These are phyloP conservation scores for Hymenoscyphus fraxineus DNA, from an alignment of 2,329 filamentous ascomycete species.

Conservation along the genomic window DNA sequence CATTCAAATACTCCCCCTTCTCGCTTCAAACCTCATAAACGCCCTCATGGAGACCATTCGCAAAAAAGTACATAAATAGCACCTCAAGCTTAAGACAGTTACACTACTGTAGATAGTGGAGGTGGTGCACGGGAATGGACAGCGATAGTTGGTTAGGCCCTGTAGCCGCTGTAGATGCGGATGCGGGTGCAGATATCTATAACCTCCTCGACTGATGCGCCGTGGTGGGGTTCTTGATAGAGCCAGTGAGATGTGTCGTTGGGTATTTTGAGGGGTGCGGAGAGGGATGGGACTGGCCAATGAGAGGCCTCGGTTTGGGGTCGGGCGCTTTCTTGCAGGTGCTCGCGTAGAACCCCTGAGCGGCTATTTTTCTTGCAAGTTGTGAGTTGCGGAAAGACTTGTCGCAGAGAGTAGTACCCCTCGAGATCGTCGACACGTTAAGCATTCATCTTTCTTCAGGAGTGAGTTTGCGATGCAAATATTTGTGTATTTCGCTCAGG, in stretches of 20 bases:
- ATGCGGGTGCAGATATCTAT: slow-evolving; percentile 14
- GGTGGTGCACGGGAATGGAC: not conserved
- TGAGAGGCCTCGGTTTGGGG: not conserved
- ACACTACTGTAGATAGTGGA: not conserved
- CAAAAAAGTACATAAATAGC: slow-evolving; percentile 25
- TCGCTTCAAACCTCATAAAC: slow-evolving; percentile 18
- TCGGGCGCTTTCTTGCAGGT: not conserved
- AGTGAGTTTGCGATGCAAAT: not conserved
- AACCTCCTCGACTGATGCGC: slow-evolving; percentile 6
- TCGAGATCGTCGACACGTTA: not conserved
- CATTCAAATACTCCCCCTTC: slow-evolving; percentile 32
- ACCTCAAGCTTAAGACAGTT: slow-evolving; percentile 8
- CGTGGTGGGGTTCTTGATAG: not conserved
- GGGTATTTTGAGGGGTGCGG: not conserved
- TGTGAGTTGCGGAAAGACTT: not conserved
- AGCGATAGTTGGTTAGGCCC: slow-evolving; percentile 5
- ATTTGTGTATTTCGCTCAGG: not conserved
- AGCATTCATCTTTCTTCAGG: not conserved
- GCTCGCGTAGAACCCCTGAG: not conserved
- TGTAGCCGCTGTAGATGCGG: slow-evolving; percentile 22
- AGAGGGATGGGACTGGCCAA: not conserved
- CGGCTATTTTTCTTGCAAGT: not conserved
- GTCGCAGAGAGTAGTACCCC: not conserved
- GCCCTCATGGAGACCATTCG: slow-evolving; percentile 18
- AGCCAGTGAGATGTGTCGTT: slow-evolving; percentile 13